Evolutionary conservation across 2,329 filamentous ascomycete species (phyloP).

Genomic region (Exserohilum rostratum): DNA sequence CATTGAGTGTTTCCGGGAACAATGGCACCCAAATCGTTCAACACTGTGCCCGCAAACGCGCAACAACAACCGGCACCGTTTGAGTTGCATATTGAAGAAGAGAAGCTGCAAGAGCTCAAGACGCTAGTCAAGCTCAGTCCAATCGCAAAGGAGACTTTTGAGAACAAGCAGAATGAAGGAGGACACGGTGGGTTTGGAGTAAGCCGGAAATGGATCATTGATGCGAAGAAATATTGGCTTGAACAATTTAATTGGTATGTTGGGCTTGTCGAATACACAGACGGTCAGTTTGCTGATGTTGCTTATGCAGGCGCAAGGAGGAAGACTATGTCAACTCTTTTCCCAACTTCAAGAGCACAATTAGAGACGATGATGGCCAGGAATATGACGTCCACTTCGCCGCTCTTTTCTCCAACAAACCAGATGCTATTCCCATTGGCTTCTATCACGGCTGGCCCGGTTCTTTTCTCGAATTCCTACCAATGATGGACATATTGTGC

Average conservation of each 20-base stretch:
- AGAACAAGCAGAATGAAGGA: slow-evolving; percentile 34
- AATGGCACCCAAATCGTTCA: slow-evolving; percentile 26
- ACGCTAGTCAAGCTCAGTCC: slow-evolving; percentile 36
- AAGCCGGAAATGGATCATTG: slow-evolving; percentile 36
- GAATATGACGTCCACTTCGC: slow-evolving; percentile 59
- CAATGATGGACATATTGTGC: slow-evolving; percentile 55
- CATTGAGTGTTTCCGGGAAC: not conserved
- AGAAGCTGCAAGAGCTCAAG: slow-evolving; percentile 40
- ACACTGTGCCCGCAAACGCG: slow-evolving; percentile 19
- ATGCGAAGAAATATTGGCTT: slow-evolving; percentile 39
- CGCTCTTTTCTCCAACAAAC: slow-evolving; percentile 59
- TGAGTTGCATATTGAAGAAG: slow-evolving; percentile 33
- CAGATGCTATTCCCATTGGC: slow-evolving; percentile 58
- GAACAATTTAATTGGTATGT: slow-evolving; percentile 45
- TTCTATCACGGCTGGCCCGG: slow-evolving; percentile 64
- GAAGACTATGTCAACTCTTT: slow-evolving; percentile 56
- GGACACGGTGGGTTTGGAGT: slow-evolving; percentile 40
- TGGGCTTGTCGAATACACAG: not conserved
- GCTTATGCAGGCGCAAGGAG: slow-evolving; percentile 45
- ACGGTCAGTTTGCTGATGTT: not conserved
- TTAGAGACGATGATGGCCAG: slow-evolving; percentile 50
- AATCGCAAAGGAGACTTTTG: slow-evolving; percentile 39
- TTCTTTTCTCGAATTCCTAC: slow-evolving; percentile 62
- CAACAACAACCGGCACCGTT: slow-evolving; percentile 29
- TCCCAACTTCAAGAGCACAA: slow-evolving; percentile 56